phyloP scores from a whole-genome alignment of 495 filamentous ascomycete species.

The Lasiosphaeria ovina region DNA sequence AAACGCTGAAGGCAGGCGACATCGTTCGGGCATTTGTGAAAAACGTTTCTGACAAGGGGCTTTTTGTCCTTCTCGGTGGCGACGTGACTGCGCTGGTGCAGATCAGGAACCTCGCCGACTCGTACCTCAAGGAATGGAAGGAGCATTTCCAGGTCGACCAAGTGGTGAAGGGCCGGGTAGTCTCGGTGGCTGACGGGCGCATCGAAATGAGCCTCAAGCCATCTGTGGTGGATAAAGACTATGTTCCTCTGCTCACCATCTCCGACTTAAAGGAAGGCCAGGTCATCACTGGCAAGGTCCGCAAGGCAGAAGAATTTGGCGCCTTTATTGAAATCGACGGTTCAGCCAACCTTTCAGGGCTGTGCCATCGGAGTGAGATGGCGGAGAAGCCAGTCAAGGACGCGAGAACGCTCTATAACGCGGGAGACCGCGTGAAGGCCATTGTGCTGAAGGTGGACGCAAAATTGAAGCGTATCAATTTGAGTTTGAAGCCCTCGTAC shows the following conservation, averaged over 20 bases:
- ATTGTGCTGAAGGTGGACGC: constrained; percentile 75
- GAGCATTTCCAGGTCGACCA: constrained; percentile 80
- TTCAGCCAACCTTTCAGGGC: constrained; percentile 80
- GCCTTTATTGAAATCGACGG: constrained; percentile 89
- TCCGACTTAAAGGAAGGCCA: constrained; percentile 74
- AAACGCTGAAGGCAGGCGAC: constrained; percentile 74
- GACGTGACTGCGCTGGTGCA: constrained; percentile 78
- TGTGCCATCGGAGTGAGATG: constrained; percentile 90
- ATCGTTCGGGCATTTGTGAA: constrained; percentile 86
- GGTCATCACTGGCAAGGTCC: constrained; percentile 80
- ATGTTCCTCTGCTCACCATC: constrained; percentile 64
- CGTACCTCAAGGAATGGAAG: constrained; percentile 94
- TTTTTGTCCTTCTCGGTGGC: constrained; percentile 78
- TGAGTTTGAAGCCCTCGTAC: constrained; percentile 90
- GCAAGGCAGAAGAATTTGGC: constrained; percentile 91
- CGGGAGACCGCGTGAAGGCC: constrained; percentile 88
- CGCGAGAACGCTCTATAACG: constrained; percentile 77
- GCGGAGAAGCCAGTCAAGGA: constrained; percentile 75
- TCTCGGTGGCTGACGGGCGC: constrained; percentile 66
- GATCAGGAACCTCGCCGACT: constrained; percentile 85
- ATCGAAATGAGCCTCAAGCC: constrained; percentile 83
- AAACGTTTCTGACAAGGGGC: constrained; percentile 77
- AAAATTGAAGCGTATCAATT: constrained; percentile 71
- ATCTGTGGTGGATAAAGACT: constrained; percentile 77
- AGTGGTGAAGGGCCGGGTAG: constrained; percentile 82